Evolutionary conservation across 192 early-diverging fungal genomes (phyloP).

Genomic region (Podila horticola): DNA sequence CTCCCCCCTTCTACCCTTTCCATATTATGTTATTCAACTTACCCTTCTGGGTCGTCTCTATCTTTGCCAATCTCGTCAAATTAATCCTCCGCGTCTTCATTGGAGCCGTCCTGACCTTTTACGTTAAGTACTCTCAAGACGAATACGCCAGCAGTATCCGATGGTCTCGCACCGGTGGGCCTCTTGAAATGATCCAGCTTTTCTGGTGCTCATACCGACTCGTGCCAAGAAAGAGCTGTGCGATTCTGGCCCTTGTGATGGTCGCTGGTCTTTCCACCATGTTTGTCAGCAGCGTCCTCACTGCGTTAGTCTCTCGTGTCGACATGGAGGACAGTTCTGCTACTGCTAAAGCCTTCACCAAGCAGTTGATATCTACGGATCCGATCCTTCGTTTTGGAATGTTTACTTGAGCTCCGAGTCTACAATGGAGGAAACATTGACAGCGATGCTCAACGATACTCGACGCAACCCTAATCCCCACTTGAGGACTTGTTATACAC

Average conservation of each 20-base stretch:
- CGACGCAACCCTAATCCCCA: not conserved
- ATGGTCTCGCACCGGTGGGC: conserved; percentile 15
- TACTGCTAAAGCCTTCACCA: not conserved
- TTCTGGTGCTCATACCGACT: not conserved
- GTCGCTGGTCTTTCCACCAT: not conserved
- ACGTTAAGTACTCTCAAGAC: not conserved
- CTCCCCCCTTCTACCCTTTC: not conserved
- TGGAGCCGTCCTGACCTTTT: not conserved
- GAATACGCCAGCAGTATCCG: conserved; percentile 12
- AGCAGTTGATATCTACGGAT: not conserved
- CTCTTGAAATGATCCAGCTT: not conserved
- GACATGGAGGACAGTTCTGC: not conserved
- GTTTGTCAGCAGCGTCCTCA: not conserved
- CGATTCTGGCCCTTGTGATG: not conserved
- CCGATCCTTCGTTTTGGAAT: not conserved
- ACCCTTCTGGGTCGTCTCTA: not conserved
- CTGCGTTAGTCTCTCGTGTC: not conserved
- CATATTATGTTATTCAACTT: not conserved
- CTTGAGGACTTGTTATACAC: not conserved
- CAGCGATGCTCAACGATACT: not conserved
- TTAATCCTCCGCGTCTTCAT: not conserved
- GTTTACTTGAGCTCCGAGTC: not conserved
- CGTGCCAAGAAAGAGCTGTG: not conserved
- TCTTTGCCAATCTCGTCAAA: not conserved
- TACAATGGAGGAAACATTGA: not conserved